Evolutionary conservation across 2,329 filamentous ascomycete genomes (phyloP).

Genomic region (Exophiala bonariae): DNA sequence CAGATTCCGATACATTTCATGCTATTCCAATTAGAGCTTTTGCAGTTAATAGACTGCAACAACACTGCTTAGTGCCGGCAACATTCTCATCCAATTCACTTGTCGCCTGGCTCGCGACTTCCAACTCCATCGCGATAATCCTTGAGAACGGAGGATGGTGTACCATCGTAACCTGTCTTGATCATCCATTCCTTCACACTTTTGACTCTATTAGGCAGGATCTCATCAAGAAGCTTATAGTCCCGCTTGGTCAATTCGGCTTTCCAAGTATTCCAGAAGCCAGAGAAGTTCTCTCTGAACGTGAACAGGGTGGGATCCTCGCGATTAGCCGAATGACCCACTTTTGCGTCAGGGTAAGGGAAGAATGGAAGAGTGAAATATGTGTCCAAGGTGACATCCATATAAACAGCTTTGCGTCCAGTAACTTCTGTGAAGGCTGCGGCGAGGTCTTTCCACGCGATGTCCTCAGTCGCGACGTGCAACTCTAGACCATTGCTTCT

Average conservation of each 20-base stretch:
- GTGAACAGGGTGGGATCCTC: slow-evolving; percentile 38
- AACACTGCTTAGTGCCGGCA: too few relatives aligned
- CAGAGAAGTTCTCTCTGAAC: slow-evolving; percentile 49
- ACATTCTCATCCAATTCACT: too few relatives aligned
- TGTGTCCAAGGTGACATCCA: background rate
- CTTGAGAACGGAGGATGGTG: background rate
- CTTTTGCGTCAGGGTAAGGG: slow-evolving; percentile 9
- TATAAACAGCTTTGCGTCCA: slow-evolving; percentile 15
- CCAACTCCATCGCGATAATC: slow-evolving; percentile 6
- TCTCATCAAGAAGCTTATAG: slow-evolving; percentile 52
- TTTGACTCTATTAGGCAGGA: slow-evolving; percentile 49
- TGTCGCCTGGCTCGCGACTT: background rate
- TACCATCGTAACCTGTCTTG: background rate
- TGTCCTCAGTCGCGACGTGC: slow-evolving; percentile 28
- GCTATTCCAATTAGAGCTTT: too few relatives aligned
- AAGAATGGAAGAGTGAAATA: background rate
- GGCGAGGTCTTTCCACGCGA: slow-evolving; percentile 40
- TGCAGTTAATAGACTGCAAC: too few relatives aligned
- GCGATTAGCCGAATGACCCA: slow-evolving; percentile 36
- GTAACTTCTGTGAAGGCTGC: slow-evolving; percentile 41
- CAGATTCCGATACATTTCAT: too few relatives aligned
- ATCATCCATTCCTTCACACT: slow-evolving; percentile 47
- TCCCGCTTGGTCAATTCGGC: slow-evolving; percentile 44
- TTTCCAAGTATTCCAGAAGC: slow-evolving; percentile 50
- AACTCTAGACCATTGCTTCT: slow-evolving; percentile 21